Conservation (phyloP, 805 yeast genomes). For the Candida silvicultrix region DNA sequence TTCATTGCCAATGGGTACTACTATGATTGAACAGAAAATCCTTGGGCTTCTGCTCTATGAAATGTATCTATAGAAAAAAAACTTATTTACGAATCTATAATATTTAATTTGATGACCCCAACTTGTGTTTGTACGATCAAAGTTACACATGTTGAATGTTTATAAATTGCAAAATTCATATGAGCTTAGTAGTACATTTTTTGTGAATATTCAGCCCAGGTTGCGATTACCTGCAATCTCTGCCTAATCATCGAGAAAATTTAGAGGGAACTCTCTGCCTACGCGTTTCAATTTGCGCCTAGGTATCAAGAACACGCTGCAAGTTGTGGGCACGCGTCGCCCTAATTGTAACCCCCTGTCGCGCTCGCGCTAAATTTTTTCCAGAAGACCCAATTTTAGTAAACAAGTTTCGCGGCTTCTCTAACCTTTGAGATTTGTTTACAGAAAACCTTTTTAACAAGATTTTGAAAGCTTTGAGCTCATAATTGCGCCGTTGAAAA, state of each 20-base stretch:
- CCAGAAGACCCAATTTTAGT: neutral
- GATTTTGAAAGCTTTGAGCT: neutral
- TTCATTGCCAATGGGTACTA: constrained; percentile 81
- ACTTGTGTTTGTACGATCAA: neutral
- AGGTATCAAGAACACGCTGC: neutral
- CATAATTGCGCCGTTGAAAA: neutral
- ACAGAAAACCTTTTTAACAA: neutral
- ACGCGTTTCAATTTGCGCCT: neutral
- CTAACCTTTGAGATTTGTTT: neutral
- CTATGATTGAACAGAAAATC: constrained; percentile 26
- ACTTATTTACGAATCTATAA: neutral
- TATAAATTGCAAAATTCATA: too few species aligned
- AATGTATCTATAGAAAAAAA: neutral
- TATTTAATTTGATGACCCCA: neutral
- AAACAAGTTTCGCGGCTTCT: neutral
- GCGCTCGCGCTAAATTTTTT: neutral
- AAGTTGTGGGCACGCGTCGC: neutral
- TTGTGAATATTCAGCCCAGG: too few species aligned
- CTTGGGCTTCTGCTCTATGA: too few species aligned
- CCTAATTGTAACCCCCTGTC: neutral
- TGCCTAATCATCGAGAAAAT: neutral
- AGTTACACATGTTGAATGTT: neutral
- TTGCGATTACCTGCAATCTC: too few species aligned
- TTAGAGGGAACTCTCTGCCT: neutral
- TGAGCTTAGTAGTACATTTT: too few species aligned